A percentile compares a stretch with the other conserved stretches of the same genome.
Conservation (phyloP, 306 rosid species). For the Lagenaria siceraria region DNA sequence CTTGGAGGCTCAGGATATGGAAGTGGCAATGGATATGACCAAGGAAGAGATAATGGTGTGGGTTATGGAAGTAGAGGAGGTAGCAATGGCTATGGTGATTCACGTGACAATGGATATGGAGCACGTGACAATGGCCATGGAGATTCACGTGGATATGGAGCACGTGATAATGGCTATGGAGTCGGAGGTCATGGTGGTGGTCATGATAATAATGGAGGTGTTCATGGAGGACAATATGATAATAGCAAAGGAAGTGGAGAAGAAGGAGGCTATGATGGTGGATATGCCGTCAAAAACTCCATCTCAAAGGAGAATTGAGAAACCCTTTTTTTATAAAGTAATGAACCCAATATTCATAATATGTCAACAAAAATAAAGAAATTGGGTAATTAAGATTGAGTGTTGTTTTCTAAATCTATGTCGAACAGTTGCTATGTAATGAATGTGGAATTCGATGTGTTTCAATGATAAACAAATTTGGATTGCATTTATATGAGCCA, state of each 20-base stretch:
- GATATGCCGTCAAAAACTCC: conserved; percentile 17
- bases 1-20: conserved; percentile 12
- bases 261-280: conserved; percentile 53
- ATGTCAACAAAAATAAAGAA: background rate
- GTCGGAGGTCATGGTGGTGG: conserved; percentile 4
- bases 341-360: background rate
- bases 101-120: background rate
- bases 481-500: too few species aligned
- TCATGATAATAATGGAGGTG: conserved; percentile 18
- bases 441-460: background rate
- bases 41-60: background rate
- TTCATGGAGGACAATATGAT: conserved; percentile 32
- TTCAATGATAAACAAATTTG: too few species aligned
- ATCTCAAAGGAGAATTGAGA: background rate
- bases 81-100: background rate
- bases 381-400: background rate
- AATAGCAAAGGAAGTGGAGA: conserved; percentile 26
- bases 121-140: conserved; percentile 29
- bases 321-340: background rate
- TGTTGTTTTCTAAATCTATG: background rate
- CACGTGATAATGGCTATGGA: conserved; percentile 18
- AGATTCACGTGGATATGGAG: conserved; percentile 18
- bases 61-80: conserved; percentile 5
- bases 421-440: background rate
- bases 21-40: background rate